These are phyloP conservation scores for Allodekkera sacchari DNA, from an alignment of 805 yeast genomes.

Conservation along the genomic window DNA sequence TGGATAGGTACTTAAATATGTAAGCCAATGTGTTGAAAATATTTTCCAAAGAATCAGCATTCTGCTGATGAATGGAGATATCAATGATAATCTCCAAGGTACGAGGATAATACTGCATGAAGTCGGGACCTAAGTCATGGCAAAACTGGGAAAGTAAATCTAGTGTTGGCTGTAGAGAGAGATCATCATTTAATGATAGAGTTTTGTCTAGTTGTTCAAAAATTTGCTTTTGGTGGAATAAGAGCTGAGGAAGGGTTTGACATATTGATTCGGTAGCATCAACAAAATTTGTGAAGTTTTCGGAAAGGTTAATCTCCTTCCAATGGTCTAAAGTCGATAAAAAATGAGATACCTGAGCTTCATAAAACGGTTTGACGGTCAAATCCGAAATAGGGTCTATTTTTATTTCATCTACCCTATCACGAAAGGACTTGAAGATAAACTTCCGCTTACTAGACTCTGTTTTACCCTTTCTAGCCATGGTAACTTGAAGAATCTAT, in stretches of 20 bases:
- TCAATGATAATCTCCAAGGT: conserved; percentile 44
- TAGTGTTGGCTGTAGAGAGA: conserved; percentile 71
- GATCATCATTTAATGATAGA: conserved; percentile 50
- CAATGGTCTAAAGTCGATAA: conserved; percentile 74
- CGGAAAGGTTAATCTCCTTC: conserved; percentile 78
- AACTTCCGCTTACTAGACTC: conserved; percentile 51
- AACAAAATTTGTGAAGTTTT: conserved; percentile 56
- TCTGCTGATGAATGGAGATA: conserved; percentile 39
- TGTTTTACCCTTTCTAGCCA: conserved; percentile 32
- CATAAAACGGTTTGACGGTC: conserved; percentile 54
- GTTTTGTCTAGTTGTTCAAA: conserved; percentile 32
- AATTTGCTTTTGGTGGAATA: conserved; percentile 61
- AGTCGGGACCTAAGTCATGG: conserved; percentile 90
- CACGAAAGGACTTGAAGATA: conserved; percentile 70
- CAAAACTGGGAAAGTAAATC: conserved; percentile 80
- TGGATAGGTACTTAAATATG: conserved; percentile 78
- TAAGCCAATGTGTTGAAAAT: conserved; percentile 80
- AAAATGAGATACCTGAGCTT: conserved; percentile 72
- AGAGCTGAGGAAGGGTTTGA: conserved; percentile 71
- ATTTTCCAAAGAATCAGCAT: conserved; percentile 68
- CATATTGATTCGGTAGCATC: conserved; percentile 44
- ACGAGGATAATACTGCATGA: conserved; percentile 52
- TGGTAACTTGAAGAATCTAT: conserved; percentile 4
- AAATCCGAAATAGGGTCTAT: conserved; percentile 61
- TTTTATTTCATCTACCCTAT: conserved; percentile 72